A percentile compares a stretch with the other conserved stretches of the same genome.
Conservation (phyloP, 257 asterid genomes). For the Solanum chaucha region DNA sequence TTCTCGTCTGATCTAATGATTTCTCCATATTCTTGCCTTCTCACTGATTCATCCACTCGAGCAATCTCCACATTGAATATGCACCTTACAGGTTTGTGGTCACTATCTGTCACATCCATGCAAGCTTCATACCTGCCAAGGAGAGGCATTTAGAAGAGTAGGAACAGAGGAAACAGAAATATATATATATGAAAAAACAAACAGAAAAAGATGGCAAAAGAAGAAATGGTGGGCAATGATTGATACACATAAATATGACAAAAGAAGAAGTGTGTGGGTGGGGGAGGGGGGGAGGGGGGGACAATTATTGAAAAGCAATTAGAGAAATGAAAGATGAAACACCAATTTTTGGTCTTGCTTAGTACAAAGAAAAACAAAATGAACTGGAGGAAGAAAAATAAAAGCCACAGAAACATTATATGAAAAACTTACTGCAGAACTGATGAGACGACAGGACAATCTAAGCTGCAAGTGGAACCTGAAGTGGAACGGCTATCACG, state of each 20-base stretch:
- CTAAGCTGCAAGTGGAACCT: constrained; percentile 66
- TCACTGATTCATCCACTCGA: constrained; percentile 73
- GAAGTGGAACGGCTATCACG: constrained; percentile 78
- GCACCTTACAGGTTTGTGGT: constrained; percentile 96
- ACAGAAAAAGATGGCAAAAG: neutral
- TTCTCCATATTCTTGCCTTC: constrained; percentile 93
- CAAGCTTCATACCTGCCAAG: constrained; percentile 82
- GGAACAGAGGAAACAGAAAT: neutral
- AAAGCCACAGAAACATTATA: neutral
- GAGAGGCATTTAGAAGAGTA: neutral
- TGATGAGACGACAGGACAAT: constrained; percentile 84
- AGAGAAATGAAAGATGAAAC: neutral
- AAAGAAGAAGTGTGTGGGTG: neutral
- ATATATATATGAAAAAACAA: neutral
- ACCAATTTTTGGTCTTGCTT: neutral
- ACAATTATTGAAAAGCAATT: neutral
- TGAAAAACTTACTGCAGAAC: constrained; percentile 55
- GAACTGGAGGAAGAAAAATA: neutral
- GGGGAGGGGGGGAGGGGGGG: neutral
- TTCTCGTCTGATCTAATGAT: constrained; percentile 65
- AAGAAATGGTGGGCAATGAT: neutral
- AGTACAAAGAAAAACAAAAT: neutral
- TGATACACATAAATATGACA: neutral
- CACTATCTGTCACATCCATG: constrained; percentile 99
- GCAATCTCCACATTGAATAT: constrained; percentile 77